Percentiles rank a stretch among this genome's conserved stretches.
Evolutionary conservation across 805 yeast genomes (phyloP).

Genomic region (Barnettozyma sucrosica): DNA sequence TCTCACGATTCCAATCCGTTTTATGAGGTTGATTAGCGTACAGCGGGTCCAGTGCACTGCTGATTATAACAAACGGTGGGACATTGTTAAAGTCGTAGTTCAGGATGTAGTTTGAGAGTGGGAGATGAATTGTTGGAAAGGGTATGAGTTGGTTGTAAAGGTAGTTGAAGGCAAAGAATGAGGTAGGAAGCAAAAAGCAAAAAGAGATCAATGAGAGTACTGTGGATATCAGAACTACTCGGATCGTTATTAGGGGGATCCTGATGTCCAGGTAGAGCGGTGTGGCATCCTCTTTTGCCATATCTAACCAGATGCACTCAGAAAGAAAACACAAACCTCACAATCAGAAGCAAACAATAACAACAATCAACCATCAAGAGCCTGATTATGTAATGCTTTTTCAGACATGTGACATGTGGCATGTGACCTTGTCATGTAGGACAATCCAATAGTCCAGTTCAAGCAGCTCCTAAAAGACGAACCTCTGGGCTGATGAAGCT

Average conservation of each 20-base stretch:
- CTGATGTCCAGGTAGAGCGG: slow-evolving; percentile 15
- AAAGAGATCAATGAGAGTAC: slow-evolving; percentile 13
- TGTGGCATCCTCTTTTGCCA: neutral
- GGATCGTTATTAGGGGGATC: slow-evolving; percentile 22
- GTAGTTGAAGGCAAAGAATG: slow-evolving; percentile 23
- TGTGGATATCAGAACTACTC: slow-evolving; percentile 15
- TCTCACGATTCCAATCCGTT: neutral
- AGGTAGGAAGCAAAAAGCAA: slow-evolving; percentile 17
- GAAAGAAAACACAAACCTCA: neutral
- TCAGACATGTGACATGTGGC: too few species aligned
- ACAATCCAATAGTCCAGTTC: too few species aligned
- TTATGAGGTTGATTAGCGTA: slow-evolving; percentile 18
- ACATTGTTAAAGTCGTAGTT: slow-evolving; percentile 18
- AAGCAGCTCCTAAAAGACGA: too few species aligned
- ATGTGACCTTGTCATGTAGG: too few species aligned
- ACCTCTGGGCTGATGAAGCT: too few species aligned
- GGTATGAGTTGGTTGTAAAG: slow-evolving; percentile 23
- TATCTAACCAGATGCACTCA: neutral
- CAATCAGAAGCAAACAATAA: neutral
- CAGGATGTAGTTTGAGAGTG: slow-evolving; percentile 16
- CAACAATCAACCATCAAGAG: too few species aligned
- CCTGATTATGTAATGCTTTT: too few species aligned
- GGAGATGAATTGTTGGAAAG: slow-evolving; percentile 17
- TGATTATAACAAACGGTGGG: slow-evolving; percentile 21
- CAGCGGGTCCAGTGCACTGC: slow-evolving; percentile 11